Evolutionary conservation across 2,329 filamentous ascomycete genomes (phyloP).

Genomic region (Fonsecaea pedrosoi): DNA sequence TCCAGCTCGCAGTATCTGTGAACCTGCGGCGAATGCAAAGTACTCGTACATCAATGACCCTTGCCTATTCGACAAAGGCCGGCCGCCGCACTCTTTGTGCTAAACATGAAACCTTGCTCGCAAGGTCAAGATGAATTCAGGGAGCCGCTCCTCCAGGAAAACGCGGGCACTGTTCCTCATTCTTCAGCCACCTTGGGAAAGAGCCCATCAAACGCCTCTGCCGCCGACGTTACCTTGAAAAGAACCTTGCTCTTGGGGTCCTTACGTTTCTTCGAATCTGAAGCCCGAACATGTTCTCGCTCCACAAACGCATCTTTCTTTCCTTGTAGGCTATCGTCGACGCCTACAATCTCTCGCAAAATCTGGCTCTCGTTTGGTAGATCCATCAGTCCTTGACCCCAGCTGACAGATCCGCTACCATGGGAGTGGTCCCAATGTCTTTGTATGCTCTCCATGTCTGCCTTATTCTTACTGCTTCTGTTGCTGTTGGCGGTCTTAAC

Average conservation of each 20-base stretch:
- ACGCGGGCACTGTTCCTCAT: background rate
- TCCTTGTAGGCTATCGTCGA: slow-evolving; percentile 31
- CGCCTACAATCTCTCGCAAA: slow-evolving; percentile 24
- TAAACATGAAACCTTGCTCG: background rate
- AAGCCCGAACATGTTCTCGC: slow-evolving; percentile 7
- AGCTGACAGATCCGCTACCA: slow-evolving; percentile 7
- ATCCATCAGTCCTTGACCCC: slow-evolving; percentile 32
- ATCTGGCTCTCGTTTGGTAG: slow-evolving; percentile 39
- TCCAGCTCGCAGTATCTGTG: background rate
- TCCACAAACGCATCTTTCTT: slow-evolving; percentile 29
- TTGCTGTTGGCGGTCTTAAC: slow-evolving; percentile 6
- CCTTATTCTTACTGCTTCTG: slow-evolving; percentile 25
- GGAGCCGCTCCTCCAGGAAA: background rate
- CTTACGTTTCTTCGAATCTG: slow-evolving; percentile 29
- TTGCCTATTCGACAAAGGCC: background rate
- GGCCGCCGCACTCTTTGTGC: background rate
- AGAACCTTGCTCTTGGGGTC: slow-evolving; percentile 32
- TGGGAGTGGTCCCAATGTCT: slow-evolving; percentile 39
- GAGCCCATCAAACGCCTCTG: slow-evolving; percentile 30
- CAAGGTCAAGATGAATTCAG: background rate
- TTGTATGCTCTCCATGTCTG: slow-evolving; percentile 26
- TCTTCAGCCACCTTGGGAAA: slow-evolving; percentile 12
- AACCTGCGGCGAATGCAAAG: background rate
- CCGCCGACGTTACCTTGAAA: slow-evolving; percentile 23
- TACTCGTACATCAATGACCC: background rate